Percentiles rank a stretch among this genome's conserved stretches.
These are phyloP conservation scores for Elaphomyces granulatus DNA, from an alignment of 495 filamentous ascomycete species.

Conservation along the genomic window DNA sequence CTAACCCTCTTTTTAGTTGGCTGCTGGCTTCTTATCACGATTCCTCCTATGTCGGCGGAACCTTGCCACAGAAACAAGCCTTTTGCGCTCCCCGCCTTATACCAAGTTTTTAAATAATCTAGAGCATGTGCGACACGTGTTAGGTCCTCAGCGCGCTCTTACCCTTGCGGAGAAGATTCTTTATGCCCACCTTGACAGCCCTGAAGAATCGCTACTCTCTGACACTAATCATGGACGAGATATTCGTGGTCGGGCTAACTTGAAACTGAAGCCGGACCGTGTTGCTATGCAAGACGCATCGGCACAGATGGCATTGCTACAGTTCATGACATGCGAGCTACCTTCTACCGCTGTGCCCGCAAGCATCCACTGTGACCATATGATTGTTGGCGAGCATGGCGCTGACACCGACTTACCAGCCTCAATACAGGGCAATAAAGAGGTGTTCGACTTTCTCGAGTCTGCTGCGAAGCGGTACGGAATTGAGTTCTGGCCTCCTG, in stretches of 20 bases:
- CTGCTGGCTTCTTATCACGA: conserved; percentile 1
- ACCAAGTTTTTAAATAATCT: conserved; percentile 43
- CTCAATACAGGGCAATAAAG: conserved; percentile 83
- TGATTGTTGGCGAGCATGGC: conserved; percentile 90
- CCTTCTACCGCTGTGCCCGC: conserved; percentile 88
- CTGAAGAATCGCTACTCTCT: conserved; percentile 68
- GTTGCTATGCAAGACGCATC: conserved; percentile 99
- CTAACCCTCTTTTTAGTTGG: background rate
- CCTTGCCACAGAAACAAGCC: conserved; percentile 20
- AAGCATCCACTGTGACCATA: conserved; percentile 97
- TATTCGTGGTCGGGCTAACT: conserved; percentile 76
- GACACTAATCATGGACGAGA: conserved; percentile 65
- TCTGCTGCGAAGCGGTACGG: conserved; percentile 91
- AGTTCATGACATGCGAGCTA: conserved; percentile 96
- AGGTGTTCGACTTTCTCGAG: conserved; percentile 95
- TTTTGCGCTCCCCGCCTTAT: conserved; percentile 49
- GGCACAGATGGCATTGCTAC: conserved; percentile 92
- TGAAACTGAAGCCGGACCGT: conserved; percentile 94
- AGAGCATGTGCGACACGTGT: conserved; percentile 51
- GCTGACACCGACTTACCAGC: conserved; percentile 76
- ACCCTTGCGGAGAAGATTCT: conserved; percentile 96
- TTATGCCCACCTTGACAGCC: conserved; percentile 84
- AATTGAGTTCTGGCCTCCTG: conserved; percentile 97
- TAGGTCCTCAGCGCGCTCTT: conserved; percentile 50
- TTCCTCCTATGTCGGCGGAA: conserved; percentile 5